Percentiles rank a stretch among this genome's conserved stretches.
Conservation (phyloP, 176 grass and related monocot species). For the Aegilops speltoides region DNA sequence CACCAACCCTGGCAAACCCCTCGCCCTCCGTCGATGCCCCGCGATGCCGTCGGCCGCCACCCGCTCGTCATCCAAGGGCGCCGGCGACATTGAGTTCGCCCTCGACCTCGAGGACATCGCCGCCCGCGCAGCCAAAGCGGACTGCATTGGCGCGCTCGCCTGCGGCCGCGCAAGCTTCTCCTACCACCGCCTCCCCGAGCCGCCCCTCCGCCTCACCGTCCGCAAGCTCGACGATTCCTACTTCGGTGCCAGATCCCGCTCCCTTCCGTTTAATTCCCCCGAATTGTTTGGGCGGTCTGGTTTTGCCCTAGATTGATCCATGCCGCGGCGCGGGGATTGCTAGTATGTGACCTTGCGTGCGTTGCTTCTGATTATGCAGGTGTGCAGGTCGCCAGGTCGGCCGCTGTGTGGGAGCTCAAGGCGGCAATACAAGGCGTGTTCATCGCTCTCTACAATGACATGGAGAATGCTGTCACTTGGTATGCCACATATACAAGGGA, state of each 20-base stretch:
- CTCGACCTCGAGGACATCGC: constrained; percentile 20
- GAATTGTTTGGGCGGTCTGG: background rate
- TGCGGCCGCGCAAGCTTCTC: constrained; percentile 60
- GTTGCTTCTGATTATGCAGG: constrained; percentile 28
- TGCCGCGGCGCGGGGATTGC: background rate
- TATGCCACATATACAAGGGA: constrained; percentile 4
- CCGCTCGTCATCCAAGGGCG: background rate
- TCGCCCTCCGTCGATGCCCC: background rate
- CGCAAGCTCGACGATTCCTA: constrained; percentile 79
- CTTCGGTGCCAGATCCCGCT: constrained; percentile 51
- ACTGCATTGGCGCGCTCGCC: constrained; percentile 39
- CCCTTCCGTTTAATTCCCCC: background rate
- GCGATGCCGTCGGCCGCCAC: constrained; percentile 25
- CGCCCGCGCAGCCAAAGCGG: constrained; percentile 17
- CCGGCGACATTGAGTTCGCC: background rate
- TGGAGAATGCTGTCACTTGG: constrained; percentile 56
- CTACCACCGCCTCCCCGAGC: constrained; percentile 60
- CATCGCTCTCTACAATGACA: constrained; percentile 26
- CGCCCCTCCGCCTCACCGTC: constrained; percentile 62
- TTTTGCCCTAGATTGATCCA: background rate
- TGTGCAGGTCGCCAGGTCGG: constrained; percentile 48
- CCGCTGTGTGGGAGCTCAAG: constrained; percentile 69
- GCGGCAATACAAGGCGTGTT: constrained; percentile 69
- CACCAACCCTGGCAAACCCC: background rate
- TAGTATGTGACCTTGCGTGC: background rate